These are phyloP conservation scores for Pouteria campechiana DNA, from an alignment of 179 eudicot genomes.

Conservation along the genomic window DNA sequence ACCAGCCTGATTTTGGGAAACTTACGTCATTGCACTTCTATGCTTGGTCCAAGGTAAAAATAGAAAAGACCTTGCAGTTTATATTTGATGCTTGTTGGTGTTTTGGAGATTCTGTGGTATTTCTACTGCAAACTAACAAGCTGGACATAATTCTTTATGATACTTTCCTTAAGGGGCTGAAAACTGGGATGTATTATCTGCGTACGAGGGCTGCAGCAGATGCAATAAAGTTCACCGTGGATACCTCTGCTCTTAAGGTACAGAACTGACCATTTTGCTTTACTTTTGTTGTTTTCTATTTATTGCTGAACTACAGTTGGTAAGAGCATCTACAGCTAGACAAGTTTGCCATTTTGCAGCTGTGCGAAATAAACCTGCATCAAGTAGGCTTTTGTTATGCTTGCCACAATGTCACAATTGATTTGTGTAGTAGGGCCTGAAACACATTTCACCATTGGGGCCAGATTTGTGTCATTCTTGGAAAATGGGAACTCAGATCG, in stretches of 20 bases:
- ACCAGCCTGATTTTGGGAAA: conserved; percentile 72
- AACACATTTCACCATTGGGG: no score
- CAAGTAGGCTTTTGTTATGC: no score
- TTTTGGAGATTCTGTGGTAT: not conserved
- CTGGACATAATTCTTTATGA: not conserved
- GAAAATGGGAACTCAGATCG: no score
- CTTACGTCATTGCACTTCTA: conserved; percentile 83
- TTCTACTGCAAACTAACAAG: not conserved
- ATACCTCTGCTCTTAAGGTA: conserved; percentile 63
- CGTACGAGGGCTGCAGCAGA: conserved; percentile 89
- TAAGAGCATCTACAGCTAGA: no score
- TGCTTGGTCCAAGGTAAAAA: conserved; percentile 65
- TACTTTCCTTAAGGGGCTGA: conserved; percentile 43
- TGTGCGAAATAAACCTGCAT: no score
- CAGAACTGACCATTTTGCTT: not conserved
- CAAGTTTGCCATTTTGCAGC: no score
- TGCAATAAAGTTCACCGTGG: conserved; percentile 90
- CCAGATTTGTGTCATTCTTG: no score
- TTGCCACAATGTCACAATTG: no score
- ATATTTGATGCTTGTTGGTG: not conserved
- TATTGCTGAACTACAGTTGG: no score
- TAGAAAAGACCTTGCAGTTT: not conserved
- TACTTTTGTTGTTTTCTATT: not conserved
- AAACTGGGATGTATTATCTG: conserved; percentile 88
- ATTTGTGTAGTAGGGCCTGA: no score